A percentile compares a stretch with the other conserved stretches of the same genome.
Conservation (phyloP, 306 rosid species). For the Heteromeles arbutifolia region DNA sequence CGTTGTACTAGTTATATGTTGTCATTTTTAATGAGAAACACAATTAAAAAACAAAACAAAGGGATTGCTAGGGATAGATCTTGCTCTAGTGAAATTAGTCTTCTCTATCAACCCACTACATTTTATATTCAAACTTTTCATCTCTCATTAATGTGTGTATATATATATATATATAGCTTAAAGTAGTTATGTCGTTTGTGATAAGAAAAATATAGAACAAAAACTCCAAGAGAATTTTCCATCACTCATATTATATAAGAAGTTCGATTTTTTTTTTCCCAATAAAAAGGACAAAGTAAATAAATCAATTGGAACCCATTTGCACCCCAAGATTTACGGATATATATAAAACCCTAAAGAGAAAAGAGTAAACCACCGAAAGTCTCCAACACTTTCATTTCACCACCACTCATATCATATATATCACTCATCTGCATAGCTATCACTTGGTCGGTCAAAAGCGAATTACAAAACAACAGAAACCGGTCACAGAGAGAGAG, state of each 20-base stretch:
- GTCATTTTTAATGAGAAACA: too few species aligned
- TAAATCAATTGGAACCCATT: not conserved
- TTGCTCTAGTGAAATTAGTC: too few species aligned
- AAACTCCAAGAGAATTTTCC: not conserved
- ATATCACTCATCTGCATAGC: not conserved
- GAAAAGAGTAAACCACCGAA: conserved; percentile 37
- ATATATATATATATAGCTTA: too few species aligned
- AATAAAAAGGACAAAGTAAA: not conserved
- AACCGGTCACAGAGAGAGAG: conserved; percentile 8
- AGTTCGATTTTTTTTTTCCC: not conserved
- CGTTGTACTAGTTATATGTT: too few species aligned
- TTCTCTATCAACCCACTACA: too few species aligned
- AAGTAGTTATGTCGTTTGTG: too few species aligned
- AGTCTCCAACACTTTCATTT: conserved; percentile 26
- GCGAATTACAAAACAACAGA: conserved; percentile 39
- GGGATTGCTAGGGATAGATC: not conserved
- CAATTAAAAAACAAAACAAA: too few species aligned
- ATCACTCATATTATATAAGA: not conserved
- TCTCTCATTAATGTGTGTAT: too few species aligned
- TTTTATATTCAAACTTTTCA: too few species aligned
- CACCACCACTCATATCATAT: conserved; percentile 3
- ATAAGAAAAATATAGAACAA: too few species aligned
- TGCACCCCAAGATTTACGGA: not conserved
- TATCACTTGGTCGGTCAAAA: conserved; percentile 46
- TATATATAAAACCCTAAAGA: not conserved